These are phyloP conservation scores for Trichoderma sp. DNA, from an alignment of 2,329 filamentous ascomycete genomes.

Conservation along the genomic window DNA sequence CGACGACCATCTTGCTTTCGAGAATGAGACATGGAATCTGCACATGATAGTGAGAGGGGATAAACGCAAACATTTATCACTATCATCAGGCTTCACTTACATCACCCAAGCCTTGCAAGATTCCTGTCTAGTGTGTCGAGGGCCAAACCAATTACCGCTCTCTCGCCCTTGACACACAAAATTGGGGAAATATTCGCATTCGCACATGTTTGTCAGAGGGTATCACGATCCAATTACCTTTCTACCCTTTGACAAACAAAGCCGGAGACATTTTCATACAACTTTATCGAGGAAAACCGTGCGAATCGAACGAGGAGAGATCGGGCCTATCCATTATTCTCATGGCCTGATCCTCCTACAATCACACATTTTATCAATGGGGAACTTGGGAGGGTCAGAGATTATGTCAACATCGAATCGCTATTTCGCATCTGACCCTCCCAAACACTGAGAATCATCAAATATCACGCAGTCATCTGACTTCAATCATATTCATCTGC, in stretches of 20 bases:
- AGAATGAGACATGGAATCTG: background rate
- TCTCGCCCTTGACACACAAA: background rate
- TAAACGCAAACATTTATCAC: background rate
- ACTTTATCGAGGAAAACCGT: background rate
- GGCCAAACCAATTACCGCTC: background rate
- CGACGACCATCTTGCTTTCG: background rate
- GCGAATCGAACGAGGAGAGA: background rate
- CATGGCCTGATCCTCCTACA: background rate
- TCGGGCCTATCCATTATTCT: background rate
- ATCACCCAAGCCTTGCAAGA: background rate
- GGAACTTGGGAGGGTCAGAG: background rate
- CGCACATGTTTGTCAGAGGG: background rate
- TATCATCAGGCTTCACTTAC: background rate
- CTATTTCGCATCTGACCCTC: background rate
- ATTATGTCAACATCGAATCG: background rate
- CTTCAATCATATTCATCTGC: background rate
- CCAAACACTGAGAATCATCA: background rate
- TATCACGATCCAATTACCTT: background rate
- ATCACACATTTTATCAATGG: background rate
- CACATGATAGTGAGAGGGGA: background rate
- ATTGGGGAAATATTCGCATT: background rate
- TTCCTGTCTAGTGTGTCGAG: background rate
- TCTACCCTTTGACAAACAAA: background rate
- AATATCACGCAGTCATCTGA: background rate
- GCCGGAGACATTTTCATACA: background rate